phyloP scores from a whole-genome alignment of 2,329 filamentous ascomycete species.

The Pseudogymnoascus sp. region DNA sequence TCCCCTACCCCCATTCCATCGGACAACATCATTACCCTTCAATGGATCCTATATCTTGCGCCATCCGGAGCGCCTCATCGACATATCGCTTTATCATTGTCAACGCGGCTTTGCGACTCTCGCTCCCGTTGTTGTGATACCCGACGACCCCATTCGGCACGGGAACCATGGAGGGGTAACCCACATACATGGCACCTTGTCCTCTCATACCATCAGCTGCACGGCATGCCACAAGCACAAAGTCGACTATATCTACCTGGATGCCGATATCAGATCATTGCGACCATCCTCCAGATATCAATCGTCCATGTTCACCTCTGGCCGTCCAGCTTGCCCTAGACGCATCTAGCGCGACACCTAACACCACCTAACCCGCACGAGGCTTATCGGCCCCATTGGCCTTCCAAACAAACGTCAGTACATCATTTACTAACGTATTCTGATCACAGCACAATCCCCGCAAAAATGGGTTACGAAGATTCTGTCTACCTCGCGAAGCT shows the following conservation, averaged over 20 bases:
- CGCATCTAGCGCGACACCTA: constrained; percentile 6
- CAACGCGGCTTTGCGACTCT: not conserved
- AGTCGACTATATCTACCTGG: not conserved
- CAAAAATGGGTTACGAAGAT: constrained; percentile 97
- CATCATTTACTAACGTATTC: constrained; percentile 7
- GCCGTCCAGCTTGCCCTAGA: constrained; percentile 2
- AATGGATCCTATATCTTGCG: not conserved
- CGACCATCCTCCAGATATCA: not conserved
- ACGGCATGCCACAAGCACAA: not conserved
- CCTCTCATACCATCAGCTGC: not conserved
- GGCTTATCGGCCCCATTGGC: constrained; percentile 3
- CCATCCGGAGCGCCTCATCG: not conserved
- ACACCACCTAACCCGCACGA: not conserved
- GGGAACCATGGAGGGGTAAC: constrained; percentile 7
- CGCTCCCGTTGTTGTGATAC: constrained; percentile 1
- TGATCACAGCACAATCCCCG: constrained; percentile 23
- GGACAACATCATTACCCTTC: not conserved
- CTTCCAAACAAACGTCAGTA: constrained; percentile 4
- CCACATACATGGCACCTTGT: not conserved
- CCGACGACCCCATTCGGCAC: constrained; percentile 1
- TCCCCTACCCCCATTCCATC: not conserved
- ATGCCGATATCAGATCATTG: not conserved
- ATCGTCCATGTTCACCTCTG: constrained; percentile 1
- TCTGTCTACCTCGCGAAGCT: constrained; percentile 99
- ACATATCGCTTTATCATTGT: not conserved